Evolutionary conservation across 768 basidiomycete species (phyloP).

Genomic region (Pholiota conissans): DNA sequence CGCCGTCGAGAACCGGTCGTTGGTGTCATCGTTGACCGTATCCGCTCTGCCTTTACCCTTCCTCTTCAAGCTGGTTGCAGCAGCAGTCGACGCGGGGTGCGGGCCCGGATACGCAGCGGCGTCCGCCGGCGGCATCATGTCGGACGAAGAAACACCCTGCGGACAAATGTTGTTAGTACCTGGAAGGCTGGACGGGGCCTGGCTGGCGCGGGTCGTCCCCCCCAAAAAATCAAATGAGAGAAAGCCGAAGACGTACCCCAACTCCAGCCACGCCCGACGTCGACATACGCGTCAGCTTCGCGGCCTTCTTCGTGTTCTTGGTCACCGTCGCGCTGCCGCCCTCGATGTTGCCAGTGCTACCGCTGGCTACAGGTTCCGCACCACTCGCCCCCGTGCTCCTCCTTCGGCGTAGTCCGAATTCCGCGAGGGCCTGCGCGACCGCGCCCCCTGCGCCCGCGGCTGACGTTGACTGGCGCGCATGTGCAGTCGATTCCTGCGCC

Average conservation of each 20-base stretch:
- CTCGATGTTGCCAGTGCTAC: neutral
- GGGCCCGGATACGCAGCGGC: constrained; percentile 3
- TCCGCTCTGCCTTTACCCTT: neutral
- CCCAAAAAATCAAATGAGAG: too few relatives aligned
- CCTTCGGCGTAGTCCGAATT: constrained; percentile 16
- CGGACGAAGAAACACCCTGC: neutral
- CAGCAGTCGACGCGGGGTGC: neutral
- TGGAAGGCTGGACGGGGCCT: too few relatives aligned
- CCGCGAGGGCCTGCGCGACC: constrained; percentile 7
- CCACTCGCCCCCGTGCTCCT: constrained; percentile 17
- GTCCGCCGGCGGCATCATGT: neutral
- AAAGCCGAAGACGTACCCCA: neutral
- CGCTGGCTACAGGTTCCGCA: neutral
- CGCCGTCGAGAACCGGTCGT: constrained; percentile 50
- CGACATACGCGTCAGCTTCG: constrained; percentile 3
- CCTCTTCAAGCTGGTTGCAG: neutral
- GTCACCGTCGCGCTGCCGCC: neutral
- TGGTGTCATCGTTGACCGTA: neutral
- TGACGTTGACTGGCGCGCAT: constrained; percentile 2
- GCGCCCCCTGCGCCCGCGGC: neutral
- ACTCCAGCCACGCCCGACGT: neutral
- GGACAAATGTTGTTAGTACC: neutral
- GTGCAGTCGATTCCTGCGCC: neutral
- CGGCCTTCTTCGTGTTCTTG: neutral
- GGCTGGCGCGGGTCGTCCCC: too few relatives aligned